These are phyloP conservation scores for Cystobasidium tubakii DNA, from an alignment of 768 basidiomycete species.

Conservation along the genomic window DNA sequence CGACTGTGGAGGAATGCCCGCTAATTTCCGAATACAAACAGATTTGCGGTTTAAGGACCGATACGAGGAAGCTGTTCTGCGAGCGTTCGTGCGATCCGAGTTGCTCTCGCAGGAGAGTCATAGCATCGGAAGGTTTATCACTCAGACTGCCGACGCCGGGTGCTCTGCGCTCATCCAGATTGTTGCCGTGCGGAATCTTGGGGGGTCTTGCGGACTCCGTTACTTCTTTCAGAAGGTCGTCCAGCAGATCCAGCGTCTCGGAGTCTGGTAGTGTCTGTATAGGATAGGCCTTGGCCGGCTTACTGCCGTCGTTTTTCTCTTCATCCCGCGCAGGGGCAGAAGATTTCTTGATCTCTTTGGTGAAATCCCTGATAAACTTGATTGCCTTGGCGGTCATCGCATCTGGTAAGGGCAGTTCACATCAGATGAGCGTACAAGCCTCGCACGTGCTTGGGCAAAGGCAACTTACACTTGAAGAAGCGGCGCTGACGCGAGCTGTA, in stretches of 20 bases:
- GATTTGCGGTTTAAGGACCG: slow-evolving; percentile 87
- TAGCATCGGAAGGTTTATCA: slow-evolving; percentile 6
- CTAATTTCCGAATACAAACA: slow-evolving; percentile 62
- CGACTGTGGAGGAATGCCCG: slow-evolving; percentile 58
- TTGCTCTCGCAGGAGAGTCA: slow-evolving; percentile 31
- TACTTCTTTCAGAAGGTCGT: not conserved
- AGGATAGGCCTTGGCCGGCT: not conserved
- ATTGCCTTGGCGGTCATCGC: slow-evolving; percentile 83
- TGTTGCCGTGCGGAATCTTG: not conserved
- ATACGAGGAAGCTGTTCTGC: slow-evolving; percentile 67
- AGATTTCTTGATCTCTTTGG: slow-evolving; percentile 44
- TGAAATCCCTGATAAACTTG: slow-evolving; percentile 80
- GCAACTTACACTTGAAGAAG: slow-evolving; percentile 37
- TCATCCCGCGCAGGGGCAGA: slow-evolving; percentile 2
- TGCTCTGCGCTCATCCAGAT: too few species aligned
- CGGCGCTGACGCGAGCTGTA: slow-evolving; percentile 66
- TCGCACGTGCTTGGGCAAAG: too few species aligned
- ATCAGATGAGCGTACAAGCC: not conserved
- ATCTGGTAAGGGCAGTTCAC: slow-evolving; percentile 47
- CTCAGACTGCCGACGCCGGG: too few species aligned
- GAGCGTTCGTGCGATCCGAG: slow-evolving; percentile 43
- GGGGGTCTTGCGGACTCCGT: not conserved
- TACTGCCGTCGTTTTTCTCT: not conserved
- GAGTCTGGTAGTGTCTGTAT: not conserved
- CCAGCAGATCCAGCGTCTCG: not conserved